phyloP scores from a whole-genome alignment of 352 stramenopile species.

The Pythium sukuiense region DNA sequence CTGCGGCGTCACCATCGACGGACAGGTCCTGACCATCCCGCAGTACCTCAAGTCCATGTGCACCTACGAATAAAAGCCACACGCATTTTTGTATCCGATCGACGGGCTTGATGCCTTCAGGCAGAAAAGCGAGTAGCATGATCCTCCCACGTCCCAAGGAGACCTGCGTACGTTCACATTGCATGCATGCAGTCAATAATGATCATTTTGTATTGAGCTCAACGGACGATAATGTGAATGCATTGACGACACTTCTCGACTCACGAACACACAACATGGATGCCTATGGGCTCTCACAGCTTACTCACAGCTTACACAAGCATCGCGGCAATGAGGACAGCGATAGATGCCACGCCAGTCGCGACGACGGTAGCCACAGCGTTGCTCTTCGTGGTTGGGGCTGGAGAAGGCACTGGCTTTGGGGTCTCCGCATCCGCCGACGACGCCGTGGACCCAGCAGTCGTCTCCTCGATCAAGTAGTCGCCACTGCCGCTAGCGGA shows the following conservation, averaged over 20 bases:
- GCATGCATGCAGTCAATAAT: too few species aligned
- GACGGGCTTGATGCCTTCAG: too few species aligned
- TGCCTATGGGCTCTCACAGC: not conserved
- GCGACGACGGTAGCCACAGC: not conserved
- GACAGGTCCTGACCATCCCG: constrained; percentile 21
- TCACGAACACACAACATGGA: not conserved
- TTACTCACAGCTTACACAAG: not conserved
- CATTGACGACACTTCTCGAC: not conserved
- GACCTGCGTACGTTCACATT: not conserved
- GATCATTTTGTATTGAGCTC: too few species aligned
- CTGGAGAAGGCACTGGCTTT: constrained; percentile 5
- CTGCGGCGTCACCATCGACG: constrained; percentile 25
- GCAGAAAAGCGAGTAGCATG: too few species aligned
- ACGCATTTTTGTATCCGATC: too few species aligned
- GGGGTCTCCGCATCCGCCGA: not conserved
- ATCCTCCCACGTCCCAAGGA: too few species aligned
- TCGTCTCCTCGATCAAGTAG: not conserved
- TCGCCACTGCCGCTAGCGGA: not conserved
- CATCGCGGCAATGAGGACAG: constrained; percentile 1
- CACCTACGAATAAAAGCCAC: constrained; percentile 6
- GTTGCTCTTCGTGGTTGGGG: not conserved
- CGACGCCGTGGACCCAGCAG: not conserved
- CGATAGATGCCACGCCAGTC: constrained; percentile 1
- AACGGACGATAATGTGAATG: too few species aligned
- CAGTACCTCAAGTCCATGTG: constrained; percentile 33